Evolutionary conservation across 768 basidiomycete species (phyloP).

Genomic region (Kwoniella botswanensis): DNA sequence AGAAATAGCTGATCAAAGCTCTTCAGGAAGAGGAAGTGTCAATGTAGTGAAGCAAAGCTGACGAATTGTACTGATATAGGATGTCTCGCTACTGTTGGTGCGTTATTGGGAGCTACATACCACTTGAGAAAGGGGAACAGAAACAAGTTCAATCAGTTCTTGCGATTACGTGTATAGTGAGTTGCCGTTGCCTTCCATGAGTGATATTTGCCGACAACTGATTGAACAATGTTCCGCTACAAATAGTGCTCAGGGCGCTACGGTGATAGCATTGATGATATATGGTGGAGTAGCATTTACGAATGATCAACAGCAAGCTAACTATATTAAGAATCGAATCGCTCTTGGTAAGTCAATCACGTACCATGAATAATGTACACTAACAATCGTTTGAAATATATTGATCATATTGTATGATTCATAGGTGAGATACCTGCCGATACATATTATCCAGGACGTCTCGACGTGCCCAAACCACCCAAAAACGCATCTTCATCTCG

Average conservation of each 20-base stretch:
- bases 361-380: not conserved
- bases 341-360: constrained; percentile 29
- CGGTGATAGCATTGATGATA: constrained; percentile 53
- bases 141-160: constrained; percentile 51
- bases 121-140: constrained; percentile 51
- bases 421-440: constrained; percentile 51
- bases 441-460: constrained; percentile 34
- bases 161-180: constrained; percentile 53
- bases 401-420: not conserved
- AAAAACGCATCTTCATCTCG: not conserved
- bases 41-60: not conserved
- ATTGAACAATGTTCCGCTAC: not conserved
- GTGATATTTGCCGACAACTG: not conserved
- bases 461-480: constrained; percentile 24
- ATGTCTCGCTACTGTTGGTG: constrained; percentile 49
- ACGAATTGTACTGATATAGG: constrained; percentile 22
- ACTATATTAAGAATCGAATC: constrained; percentile 38
- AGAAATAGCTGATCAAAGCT: not conserved
- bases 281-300: constrained; percentile 47
- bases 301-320: constrained; percentile 37
- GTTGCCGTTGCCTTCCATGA: constrained; percentile 14
- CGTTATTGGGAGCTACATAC: constrained; percentile 49
- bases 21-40: not conserved
- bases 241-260: constrained; percentile 53
- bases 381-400: not conserved